Percentiles rank a stretch among this genome's conserved stretches.
These are phyloP conservation scores for Geosmithia putterillii DNA, from an alignment of 2,329 filamentous ascomycete species.

Conservation along the genomic window DNA sequence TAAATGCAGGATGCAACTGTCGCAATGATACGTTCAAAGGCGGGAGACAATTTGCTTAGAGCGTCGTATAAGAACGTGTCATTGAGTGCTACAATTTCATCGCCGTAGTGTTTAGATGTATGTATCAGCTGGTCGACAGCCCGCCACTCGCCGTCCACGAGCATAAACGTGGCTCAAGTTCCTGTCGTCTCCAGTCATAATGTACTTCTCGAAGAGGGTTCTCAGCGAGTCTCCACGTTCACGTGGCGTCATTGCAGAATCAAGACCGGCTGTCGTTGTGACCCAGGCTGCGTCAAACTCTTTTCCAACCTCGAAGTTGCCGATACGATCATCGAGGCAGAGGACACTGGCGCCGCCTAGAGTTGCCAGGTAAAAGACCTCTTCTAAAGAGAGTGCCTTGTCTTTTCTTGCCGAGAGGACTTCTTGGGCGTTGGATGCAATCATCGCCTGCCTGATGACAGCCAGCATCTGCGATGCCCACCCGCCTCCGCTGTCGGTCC, in stretches of 20 bases:
- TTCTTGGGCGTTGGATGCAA: constrained; percentile 37
- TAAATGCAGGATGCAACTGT: too few relatives aligned
- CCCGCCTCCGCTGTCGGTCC: constrained; percentile 52
- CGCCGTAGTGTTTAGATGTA: background rate
- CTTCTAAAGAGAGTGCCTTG: constrained; percentile 31
- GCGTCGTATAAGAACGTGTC: too few relatives aligned
- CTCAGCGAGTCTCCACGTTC: constrained; percentile 33
- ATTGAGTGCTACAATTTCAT: background rate
- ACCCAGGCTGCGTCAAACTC: constrained; percentile 48
- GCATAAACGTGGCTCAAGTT: constrained; percentile 47
- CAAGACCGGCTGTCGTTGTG: constrained; percentile 1
- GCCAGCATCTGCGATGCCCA: constrained; percentile 48
- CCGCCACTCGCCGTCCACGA: constrained; percentile 21
- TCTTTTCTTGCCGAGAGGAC: constrained; percentile 25
- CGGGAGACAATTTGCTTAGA: too few relatives aligned
- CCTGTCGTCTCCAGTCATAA: constrained; percentile 54
- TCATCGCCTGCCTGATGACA: constrained; percentile 44
- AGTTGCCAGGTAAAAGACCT: constrained; percentile 48
- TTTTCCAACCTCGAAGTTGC: constrained; percentile 45
- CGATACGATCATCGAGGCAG: constrained; percentile 37
- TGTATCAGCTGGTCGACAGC: background rate
- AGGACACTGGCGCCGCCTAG: constrained; percentile 48
- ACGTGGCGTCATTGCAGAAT: constrained; percentile 29
- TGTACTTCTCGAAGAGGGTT: constrained; percentile 47
- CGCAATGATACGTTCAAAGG: too few relatives aligned